Evolutionary conservation across 108 stramenopile species (phyloP).

Genomic region (Poteriospumella lacustris): DNA sequence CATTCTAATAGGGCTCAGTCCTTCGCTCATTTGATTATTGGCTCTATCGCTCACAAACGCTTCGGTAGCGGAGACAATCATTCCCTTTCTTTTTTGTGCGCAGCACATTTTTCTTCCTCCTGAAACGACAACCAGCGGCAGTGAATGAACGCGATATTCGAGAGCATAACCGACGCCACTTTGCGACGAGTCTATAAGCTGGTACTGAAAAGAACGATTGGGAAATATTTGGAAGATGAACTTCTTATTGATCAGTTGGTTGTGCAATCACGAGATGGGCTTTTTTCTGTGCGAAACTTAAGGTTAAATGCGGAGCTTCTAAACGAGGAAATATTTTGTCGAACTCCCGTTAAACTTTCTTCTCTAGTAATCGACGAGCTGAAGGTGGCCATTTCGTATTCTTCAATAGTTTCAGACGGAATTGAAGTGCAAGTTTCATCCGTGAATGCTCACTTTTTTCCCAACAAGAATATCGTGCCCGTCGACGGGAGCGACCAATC

Average conservation of each 20-base stretch:
- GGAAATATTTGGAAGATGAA: constrained; percentile 1
- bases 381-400: background rate
- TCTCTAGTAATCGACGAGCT: background rate
- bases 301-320: background rate
- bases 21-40: no score
- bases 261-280: constrained; percentile 16
- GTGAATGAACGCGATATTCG: background rate
- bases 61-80: no score
- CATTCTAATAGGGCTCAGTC: no score
- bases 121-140: no score
- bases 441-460: no score
- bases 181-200: constrained; percentile 21
- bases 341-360: background rate
- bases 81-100: no score
- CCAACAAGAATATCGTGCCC: no score
- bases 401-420: no score
- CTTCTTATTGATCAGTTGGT: constrained; percentile 16
- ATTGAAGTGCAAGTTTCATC: no score
- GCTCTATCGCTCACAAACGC: no score
- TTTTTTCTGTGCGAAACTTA: background rate
- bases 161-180: background rate
- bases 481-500: no score
- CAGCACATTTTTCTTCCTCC: no score
- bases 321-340: background rate
- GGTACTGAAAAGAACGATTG: background rate